These are phyloP conservation scores for Hyaloscypha finlandica DNA, from an alignment of 495 filamentous ascomycete species.

Conservation along the genomic window DNA sequence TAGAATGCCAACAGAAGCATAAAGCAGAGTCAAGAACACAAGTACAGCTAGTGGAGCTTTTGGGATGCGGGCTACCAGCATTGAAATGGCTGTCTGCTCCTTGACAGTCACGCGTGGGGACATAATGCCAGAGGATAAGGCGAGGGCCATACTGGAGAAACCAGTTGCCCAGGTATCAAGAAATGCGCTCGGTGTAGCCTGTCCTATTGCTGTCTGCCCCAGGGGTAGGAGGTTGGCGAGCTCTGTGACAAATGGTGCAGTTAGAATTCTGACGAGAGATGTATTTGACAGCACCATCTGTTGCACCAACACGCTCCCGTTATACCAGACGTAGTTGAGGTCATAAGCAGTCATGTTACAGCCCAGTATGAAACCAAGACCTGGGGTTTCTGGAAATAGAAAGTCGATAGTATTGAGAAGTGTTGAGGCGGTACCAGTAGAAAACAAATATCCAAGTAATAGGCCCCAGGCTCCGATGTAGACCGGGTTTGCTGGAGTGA, in stretches of 20 bases:
- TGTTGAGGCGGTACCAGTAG: not conserved
- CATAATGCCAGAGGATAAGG: not conserved
- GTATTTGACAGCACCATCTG: not conserved
- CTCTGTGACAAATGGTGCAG: constrained; percentile 6
- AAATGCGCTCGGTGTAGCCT: not conserved
- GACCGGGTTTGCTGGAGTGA: not conserved
- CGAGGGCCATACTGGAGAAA: not conserved
- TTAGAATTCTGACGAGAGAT: not conserved
- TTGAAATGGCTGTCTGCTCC: not conserved
- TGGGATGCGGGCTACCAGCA: not conserved
- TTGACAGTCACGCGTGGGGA: not conserved
- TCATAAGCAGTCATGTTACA: constrained; percentile 3
- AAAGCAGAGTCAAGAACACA: not conserved
- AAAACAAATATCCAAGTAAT: too few relatives aligned
- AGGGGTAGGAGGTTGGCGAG: not conserved
- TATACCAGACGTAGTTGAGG: constrained; percentile 7
- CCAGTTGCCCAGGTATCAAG: not conserved
- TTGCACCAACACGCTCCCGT: constrained; percentile 4
- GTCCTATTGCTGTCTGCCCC: not conserved
- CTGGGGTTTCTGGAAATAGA: not conserved
- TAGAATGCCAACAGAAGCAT: not conserved
- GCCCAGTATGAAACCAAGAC: not conserved
- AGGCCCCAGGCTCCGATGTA: not conserved
- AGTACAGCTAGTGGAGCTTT: constrained; percentile 3
- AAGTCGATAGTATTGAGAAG: not conserved